These are phyloP conservation scores for Colletotrichum zoysiae DNA, from an alignment of 2,329 filamentous ascomycete genomes.

Conservation along the genomic window DNA sequence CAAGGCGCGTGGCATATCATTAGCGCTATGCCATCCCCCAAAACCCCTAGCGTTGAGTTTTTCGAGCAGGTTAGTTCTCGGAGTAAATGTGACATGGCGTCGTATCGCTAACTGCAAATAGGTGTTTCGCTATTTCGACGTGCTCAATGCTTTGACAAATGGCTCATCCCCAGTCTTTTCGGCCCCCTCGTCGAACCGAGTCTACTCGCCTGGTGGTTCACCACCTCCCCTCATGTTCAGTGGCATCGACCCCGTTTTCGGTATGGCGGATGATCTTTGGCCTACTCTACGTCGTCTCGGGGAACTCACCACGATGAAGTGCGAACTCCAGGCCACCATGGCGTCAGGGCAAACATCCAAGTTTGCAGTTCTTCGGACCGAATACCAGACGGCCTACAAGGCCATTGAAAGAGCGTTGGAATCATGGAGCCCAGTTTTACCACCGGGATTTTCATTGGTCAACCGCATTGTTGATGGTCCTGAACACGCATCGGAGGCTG, in stretches of 20 bases:
- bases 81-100: too few species aligned
- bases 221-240: background rate
- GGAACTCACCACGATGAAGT: conserved; percentile 26
- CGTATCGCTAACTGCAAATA: conserved; percentile 1
- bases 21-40: conserved; percentile 20
- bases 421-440: conserved; percentile 33
- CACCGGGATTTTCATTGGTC: conserved; percentile 38
- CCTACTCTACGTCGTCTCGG: conserved; percentile 37
- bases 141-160: conserved; percentile 36
- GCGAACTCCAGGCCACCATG: conserved; percentile 31
- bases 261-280: conserved; percentile 39
- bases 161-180: conserved; percentile 27
- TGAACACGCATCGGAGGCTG: conserved; percentile 29
- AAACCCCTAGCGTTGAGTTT: conserved; percentile 28
- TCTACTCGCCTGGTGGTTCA: conserved; percentile 26
- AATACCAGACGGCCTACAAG: conserved; percentile 34
- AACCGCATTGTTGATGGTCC: conserved; percentile 42
- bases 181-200: conserved; percentile 18
- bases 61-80: conserved; percentile 31
- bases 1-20: conserved; percentile 37
- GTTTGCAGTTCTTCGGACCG: conserved; percentile 33
- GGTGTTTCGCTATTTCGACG: conserved; percentile 42
- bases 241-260: conserved; percentile 24
- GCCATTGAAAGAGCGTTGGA: conserved; percentile 31
- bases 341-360: conserved; percentile 25